phyloP scores from a whole-genome alignment of 2,329 filamentous ascomycete species.

The Ascochyta rabiei region DNA sequence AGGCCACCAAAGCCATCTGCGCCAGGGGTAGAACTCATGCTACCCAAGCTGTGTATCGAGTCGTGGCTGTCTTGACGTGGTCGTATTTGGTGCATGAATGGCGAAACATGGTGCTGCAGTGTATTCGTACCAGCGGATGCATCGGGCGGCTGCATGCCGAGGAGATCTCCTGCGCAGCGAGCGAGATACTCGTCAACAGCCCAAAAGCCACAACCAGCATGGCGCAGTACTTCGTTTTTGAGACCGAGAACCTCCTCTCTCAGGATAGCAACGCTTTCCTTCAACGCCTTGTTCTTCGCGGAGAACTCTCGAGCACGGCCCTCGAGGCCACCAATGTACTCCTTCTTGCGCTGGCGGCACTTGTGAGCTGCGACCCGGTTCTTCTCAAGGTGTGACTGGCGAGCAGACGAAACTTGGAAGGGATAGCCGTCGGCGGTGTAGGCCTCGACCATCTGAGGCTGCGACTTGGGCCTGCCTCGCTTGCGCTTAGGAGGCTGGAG shows the following conservation, averaged over 20 bases:
- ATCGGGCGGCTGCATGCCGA: slow-evolving; percentile 34
- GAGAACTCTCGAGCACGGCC: slow-evolving; percentile 50
- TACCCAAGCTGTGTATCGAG: slow-evolving; percentile 19
- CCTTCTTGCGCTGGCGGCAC: slow-evolving; percentile 73
- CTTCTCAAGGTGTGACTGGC: slow-evolving; percentile 61
- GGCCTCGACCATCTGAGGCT: slow-evolving; percentile 39
- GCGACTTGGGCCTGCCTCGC: slow-evolving; percentile 45
- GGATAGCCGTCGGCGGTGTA: slow-evolving; percentile 42
- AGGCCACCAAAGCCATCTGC: slow-evolving; percentile 36
- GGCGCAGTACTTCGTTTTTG: slow-evolving; percentile 46
- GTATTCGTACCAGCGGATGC: not conserved
- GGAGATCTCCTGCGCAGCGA: slow-evolving; percentile 43
- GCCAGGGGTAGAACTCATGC: slow-evolving; percentile 17
- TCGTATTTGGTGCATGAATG: not conserved
- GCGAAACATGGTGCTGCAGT: slow-evolving; percentile 2
- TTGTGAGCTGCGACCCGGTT: slow-evolving; percentile 77
- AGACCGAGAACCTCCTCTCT: slow-evolving; percentile 45
- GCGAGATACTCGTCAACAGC: slow-evolving; percentile 47
- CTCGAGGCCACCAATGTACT: slow-evolving; percentile 60
- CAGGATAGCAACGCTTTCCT: slow-evolving; percentile 42
- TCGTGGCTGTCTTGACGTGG: slow-evolving; percentile 22
- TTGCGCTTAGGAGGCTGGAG: slow-evolving; percentile 44
- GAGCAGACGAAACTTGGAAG: slow-evolving; percentile 43
- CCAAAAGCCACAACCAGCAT: slow-evolving; percentile 47
- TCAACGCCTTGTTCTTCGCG: slow-evolving; percentile 43